Conservation (phyloP, 176 grass and related monocot species). For the Pontederia paniculata region DNA sequence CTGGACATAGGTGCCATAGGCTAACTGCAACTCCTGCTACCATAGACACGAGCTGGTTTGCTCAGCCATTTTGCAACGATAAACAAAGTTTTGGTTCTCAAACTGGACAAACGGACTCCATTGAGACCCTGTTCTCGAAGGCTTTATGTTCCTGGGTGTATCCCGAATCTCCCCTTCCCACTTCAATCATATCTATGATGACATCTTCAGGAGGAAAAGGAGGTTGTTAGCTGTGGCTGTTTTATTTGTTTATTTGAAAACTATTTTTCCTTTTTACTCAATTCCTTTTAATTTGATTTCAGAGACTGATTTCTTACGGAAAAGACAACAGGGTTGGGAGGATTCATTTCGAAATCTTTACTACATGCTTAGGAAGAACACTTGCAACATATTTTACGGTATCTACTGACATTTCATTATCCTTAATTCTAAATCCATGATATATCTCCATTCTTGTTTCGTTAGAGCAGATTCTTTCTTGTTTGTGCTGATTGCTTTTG, state of each 20-base stretch:
- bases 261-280: constrained; percentile 4
- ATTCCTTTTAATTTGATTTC: neutral
- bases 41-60: constrained; percentile 20
- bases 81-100: constrained; percentile 27
- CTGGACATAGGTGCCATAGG: constrained; percentile 64
- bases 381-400: constrained; percentile 89
- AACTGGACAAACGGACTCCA: constrained; percentile 18
- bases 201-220: constrained; percentile 46
- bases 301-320: constrained; percentile 63
- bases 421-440: neutral
- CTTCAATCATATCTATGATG: constrained; percentile 55
- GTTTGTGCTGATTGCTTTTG: too few relatives aligned
- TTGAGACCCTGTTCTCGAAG: constrained; percentile 42
- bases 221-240: constrained; percentile 32
- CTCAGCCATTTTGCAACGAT: constrained; percentile 21
- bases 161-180: constrained; percentile 53
- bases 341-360: constrained; percentile 84
- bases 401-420: constrained; percentile 17
- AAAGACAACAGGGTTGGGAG: constrained; percentile 71
- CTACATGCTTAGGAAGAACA: constrained; percentile 74
- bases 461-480: too few relatives aligned
- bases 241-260: neutral
- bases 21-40: constrained; percentile 33
- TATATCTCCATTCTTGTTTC: neutral
- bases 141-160: constrained; percentile 83